phyloP scores from a whole-genome alignment of 2,329 filamentous ascomycete species.

The Fusarium lyarnte region DNA sequence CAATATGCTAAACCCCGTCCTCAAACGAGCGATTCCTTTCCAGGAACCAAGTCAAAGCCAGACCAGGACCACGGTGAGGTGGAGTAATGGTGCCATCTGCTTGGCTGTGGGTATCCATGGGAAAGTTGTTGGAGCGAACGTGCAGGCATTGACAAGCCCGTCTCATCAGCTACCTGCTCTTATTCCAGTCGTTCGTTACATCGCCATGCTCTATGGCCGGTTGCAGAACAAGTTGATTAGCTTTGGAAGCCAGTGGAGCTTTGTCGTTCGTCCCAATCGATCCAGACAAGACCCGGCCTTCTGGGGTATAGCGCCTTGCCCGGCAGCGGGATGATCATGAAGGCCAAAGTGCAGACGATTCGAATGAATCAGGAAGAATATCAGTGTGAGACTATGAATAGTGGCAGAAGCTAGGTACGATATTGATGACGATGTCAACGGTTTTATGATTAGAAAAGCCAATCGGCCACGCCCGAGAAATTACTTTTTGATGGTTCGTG shows the following conservation, averaged over 20 bases:
- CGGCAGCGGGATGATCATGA: conserved; percentile 23
- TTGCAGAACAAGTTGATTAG: conserved; percentile 39
- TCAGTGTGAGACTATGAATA: not conserved
- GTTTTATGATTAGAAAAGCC: not conserved
- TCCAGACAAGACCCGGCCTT: conserved; percentile 26
- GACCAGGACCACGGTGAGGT: conserved; percentile 41
- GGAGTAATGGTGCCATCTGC: conserved; percentile 44
- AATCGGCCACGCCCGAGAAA: not conserved
- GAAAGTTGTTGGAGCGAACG: not conserved
- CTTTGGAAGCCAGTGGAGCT: conserved; percentile 36
- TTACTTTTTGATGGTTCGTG: conserved; percentile 5
- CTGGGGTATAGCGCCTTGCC: conserved; percentile 37
- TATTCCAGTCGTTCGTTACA: not conserved
- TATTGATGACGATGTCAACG: not conserved
- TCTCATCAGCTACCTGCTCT: conserved; percentile 24
- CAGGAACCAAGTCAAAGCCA: conserved; percentile 31
- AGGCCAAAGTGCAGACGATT: conserved; percentile 3
- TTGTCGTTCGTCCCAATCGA: conserved; percentile 22
- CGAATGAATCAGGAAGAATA: conserved; percentile 4
- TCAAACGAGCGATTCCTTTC: conserved; percentile 23
- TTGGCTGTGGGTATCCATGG: conserved; percentile 34
- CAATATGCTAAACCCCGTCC: conserved; percentile 6
- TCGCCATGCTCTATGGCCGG: conserved; percentile 9
- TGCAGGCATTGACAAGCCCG: conserved; percentile 32
- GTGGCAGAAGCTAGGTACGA: not conserved